These are phyloP conservation scores for Phaffomyces thermotolerans DNA, from an alignment of 805 yeast species.

Conservation along the genomic window DNA sequence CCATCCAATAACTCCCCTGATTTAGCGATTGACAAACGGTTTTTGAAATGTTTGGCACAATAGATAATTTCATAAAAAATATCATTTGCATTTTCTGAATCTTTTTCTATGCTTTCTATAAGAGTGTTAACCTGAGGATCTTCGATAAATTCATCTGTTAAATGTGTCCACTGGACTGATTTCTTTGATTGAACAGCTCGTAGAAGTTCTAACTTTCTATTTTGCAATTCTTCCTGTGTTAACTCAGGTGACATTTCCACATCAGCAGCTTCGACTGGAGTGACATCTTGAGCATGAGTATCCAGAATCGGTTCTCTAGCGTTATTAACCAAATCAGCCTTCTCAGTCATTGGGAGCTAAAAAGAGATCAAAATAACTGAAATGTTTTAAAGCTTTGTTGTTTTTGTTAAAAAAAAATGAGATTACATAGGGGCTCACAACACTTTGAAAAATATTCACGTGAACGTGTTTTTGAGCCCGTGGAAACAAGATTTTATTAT, in stretches of 20 bases:
- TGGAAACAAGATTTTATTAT: no score
- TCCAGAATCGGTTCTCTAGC: not conserved
- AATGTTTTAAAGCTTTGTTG: no score
- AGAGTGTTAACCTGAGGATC: not conserved
- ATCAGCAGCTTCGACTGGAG: conserved; percentile 1
- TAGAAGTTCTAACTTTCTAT: not conserved
- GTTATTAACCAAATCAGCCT: not conserved
- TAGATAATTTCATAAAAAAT: conserved; percentile 20
- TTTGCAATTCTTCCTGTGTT: no score
- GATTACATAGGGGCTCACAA: no score
- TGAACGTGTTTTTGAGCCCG: no score
- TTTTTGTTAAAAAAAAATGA: no score
- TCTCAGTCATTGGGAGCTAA: not conserved
- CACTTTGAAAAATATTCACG: no score
- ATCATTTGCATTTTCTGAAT: conserved; percentile 4
- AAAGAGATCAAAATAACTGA: no score
- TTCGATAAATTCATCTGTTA: conserved; percentile 6
- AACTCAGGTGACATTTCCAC: conserved; percentile 6
- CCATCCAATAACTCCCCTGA: conserved; percentile 14
- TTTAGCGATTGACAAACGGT: conserved; percentile 6
- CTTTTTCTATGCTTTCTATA: conserved; percentile 1
- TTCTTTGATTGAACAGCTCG: not conserved
- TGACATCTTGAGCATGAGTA: not conserved
- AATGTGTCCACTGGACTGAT: conserved; percentile 4
- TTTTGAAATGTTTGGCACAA: conserved; percentile 13